Percentiles rank a stretch among this genome's conserved stretches.
These are phyloP conservation scores for Zygosaccharomyces sapae DNA, from an alignment of 1,139 yeast species.

Conservation along the genomic window DNA sequence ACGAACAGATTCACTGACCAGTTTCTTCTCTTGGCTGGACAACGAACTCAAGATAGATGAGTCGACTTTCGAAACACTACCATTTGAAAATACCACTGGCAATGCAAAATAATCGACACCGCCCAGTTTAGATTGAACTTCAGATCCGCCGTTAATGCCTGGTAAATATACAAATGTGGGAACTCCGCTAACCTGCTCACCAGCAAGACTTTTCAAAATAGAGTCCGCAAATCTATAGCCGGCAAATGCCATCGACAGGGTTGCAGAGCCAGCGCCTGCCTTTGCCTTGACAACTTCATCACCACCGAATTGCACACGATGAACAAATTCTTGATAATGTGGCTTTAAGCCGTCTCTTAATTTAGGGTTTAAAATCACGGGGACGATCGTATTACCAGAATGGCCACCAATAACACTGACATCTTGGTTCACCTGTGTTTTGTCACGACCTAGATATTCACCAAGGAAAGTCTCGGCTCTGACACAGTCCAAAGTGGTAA, in stretches of 20 bases:
- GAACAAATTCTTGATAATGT: conserved; percentile 45
- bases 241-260: conserved; percentile 74
- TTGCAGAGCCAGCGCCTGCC: conserved; percentile 73
- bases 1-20: conserved; percentile 49
- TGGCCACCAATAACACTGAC: conserved; percentile 72
- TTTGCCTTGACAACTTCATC: conserved; percentile 78
- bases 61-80: conserved; percentile 48
- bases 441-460: conserved; percentile 34
- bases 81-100: conserved; percentile 51
- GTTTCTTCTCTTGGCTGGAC: conserved; percentile 43
- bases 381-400: conserved; percentile 73
- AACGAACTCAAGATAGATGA: conserved; percentile 44
- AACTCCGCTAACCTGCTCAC: conserved; percentile 21
- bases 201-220: conserved; percentile 27
- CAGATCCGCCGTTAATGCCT: conserved; percentile 48
- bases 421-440: conserved; percentile 42
- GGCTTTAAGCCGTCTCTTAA: conserved; percentile 24
- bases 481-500: conserved; percentile 66
- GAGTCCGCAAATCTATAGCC: conserved; percentile 58
- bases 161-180: conserved; percentile 58
- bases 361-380: conserved; percentile 38
- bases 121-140: conserved; percentile 39
- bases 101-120: conserved; percentile 55
- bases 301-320: conserved; percentile 72
- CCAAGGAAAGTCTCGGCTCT: conserved; percentile 65